A percentile compares a stretch with the other conserved stretches of the same genome.
phyloP scores from a whole-genome alignment of 192 early-diverging fungal genomes.

The Coemansia sp. region DNA sequence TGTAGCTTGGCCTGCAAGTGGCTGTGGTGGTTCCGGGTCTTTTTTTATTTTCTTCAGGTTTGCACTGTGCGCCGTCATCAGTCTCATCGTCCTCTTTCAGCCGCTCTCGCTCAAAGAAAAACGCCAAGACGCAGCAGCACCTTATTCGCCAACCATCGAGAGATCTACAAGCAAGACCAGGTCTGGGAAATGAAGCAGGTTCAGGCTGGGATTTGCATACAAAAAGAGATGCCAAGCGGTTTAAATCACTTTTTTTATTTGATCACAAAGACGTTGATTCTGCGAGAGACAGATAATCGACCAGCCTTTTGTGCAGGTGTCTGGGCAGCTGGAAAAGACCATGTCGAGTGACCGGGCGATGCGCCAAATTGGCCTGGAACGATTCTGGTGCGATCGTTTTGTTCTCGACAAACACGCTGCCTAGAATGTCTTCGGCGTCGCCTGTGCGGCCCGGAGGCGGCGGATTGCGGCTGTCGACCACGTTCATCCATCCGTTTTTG shows the following conservation, averaged over 20 bases:
- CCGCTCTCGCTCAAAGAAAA: slow-evolving; percentile 11
- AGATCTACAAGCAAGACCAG: no score
- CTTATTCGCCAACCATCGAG: no score
- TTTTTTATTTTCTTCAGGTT: no score
- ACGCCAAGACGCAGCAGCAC: no score
- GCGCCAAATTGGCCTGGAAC: slow-evolving; percentile 43
- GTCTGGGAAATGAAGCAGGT: no score
- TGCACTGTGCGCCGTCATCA: no score
- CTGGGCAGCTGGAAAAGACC: slow-evolving; percentile 53
- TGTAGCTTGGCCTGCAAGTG: no score
- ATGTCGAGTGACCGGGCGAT: slow-evolving; percentile 38
- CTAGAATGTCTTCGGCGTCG: slow-evolving; percentile 47
- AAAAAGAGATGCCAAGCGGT: slow-evolving; percentile 12
- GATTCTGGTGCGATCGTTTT: slow-evolving; percentile 27
- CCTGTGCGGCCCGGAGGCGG: slow-evolving; percentile 47
- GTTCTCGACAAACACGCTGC: slow-evolving; percentile 38
- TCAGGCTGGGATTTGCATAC: no score
- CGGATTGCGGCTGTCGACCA: slow-evolving; percentile 45
- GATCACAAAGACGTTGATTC: no score
- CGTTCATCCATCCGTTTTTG: slow-evolving; percentile 54
- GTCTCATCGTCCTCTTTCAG: no score
- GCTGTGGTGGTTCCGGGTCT: no score
- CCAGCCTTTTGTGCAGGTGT: slow-evolving; percentile 35
- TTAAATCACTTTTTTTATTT: no score
- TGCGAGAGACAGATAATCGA: slow-evolving; percentile 18